Evolutionary conservation across 352 stramenopile genomes (phyloP).

Genomic region (Phytophthora melonis): DNA sequence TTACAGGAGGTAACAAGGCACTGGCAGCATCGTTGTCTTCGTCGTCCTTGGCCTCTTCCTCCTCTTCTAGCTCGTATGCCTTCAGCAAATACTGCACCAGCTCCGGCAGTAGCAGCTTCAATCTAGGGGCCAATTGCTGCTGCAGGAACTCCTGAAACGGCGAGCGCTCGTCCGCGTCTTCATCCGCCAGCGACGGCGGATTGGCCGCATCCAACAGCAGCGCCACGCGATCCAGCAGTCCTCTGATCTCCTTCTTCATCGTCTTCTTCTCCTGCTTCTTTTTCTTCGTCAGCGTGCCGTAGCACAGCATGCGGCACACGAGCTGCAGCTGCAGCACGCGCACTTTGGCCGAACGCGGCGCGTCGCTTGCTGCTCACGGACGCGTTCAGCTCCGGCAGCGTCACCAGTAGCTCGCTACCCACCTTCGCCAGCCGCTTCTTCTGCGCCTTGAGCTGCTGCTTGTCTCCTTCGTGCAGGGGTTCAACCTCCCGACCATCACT

Average conservation of each 20-base stretch:
- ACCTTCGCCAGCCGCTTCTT: slow-evolving; percentile 36
- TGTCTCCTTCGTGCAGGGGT: slow-evolving; percentile 13
- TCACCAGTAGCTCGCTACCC: slow-evolving; percentile 32
- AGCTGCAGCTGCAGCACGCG: slow-evolving; percentile 73
- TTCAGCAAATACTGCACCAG: slow-evolving; percentile 61
- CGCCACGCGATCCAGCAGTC: slow-evolving; percentile 77
- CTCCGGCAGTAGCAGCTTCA: slow-evolving; percentile 54
- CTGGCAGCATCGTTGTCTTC: slow-evolving; percentile 10
- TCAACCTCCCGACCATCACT: slow-evolving; percentile 14
- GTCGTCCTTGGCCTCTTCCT: slow-evolving; percentile 22
- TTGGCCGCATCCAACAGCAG: slow-evolving; percentile 79
- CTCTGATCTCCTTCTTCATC: slow-evolving; percentile 70
- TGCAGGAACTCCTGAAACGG: slow-evolving; percentile 80
- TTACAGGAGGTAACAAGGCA: slow-evolving; percentile 27
- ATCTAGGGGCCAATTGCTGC: slow-evolving; percentile 51
- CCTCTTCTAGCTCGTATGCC: slow-evolving; percentile 69
- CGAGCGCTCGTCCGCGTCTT: slow-evolving; percentile 72
- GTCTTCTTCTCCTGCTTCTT: slow-evolving; percentile 47
- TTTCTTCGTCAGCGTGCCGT: slow-evolving; percentile 31
- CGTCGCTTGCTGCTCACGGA: slow-evolving; percentile 33
- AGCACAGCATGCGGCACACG: slow-evolving; percentile 62
- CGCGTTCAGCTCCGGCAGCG: slow-evolving; percentile 42
- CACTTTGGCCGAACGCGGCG: slow-evolving; percentile 51
- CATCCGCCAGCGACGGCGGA: slow-evolving; percentile 66
- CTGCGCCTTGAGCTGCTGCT: slow-evolving; percentile 21